A percentile compares a stretch with the other conserved stretches of the same genome.
phyloP scores from a whole-genome alignment of 805 yeast species.

The Tetrapisispora namnaoensis region DNA sequence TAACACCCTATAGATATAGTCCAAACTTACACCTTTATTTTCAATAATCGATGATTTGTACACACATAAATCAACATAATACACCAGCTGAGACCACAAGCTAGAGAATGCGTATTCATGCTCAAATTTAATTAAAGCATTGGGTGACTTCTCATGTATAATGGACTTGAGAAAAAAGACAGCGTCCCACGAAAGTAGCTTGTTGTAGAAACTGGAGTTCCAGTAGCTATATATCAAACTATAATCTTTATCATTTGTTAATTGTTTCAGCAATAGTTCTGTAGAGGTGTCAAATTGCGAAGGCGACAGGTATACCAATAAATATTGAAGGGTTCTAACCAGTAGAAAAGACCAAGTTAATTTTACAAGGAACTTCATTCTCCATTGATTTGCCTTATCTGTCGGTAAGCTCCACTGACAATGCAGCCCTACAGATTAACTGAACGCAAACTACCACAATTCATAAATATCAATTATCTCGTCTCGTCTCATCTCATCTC shows the following conservation, averaged over 20 bases:
- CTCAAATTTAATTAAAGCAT: constrained; percentile 50
- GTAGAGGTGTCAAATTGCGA: constrained; percentile 27
- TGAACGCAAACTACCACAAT: background rate
- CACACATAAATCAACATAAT: background rate
- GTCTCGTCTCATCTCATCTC: background rate
- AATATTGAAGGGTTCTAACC: constrained; percentile 13
- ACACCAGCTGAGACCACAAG: constrained; percentile 53
- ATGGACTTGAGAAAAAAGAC: constrained; percentile 57
- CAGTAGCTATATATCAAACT: constrained; percentile 7
- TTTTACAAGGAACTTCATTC: background rate
- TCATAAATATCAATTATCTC: background rate
- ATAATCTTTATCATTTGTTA: constrained; percentile 1
- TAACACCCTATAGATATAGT: constrained; percentile 37
- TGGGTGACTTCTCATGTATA: constrained; percentile 23
- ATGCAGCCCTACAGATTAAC: no score
- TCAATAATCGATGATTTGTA: background rate
- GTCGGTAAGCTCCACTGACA: background rate
- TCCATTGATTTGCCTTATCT: no score
- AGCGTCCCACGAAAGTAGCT: constrained; percentile 73
- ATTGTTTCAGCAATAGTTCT: constrained; percentile 12
- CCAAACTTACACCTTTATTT: constrained; percentile 4
- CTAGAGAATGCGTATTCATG: constrained; percentile 88
- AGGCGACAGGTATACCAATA: constrained; percentile 18
- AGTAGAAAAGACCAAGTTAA: background rate
- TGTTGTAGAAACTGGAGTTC: constrained; percentile 33